Conservation (phyloP, 306 rosid species). For the Delonix regia region DNA sequence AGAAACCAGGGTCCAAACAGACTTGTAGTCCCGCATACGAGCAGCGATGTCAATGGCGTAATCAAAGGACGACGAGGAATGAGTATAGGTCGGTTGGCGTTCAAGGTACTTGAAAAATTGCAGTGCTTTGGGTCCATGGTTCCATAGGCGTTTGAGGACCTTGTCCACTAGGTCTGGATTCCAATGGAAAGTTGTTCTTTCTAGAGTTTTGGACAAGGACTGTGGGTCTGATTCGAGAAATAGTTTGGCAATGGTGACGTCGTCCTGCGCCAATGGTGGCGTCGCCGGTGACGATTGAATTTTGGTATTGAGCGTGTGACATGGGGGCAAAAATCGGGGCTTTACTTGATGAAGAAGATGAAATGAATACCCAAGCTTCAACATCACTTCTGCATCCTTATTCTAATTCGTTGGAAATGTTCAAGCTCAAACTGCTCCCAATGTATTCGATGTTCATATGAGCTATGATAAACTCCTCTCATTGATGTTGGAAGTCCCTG, state of each 20-base stretch:
- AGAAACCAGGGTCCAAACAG: constrained; percentile 66
- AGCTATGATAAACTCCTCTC: too few species aligned
- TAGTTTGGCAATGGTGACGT: constrained; percentile 50
- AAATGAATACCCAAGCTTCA: not conserved
- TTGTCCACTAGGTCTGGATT: constrained; percentile 56
- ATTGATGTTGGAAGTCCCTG: too few species aligned
- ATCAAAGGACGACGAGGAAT: constrained; percentile 67
- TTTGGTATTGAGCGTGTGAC: constrained; percentile 24
- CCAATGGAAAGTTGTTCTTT: constrained; percentile 52
- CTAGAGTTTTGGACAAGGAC: constrained; percentile 53
- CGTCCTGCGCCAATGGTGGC: constrained; percentile 26
- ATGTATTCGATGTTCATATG: too few species aligned
- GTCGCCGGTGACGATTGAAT: not conserved
- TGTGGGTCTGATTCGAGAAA: constrained; percentile 58
- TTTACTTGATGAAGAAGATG: constrained; percentile 1
- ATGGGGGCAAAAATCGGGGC: constrained; percentile 9
- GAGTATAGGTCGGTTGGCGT: constrained; percentile 60
- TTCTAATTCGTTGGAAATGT: too few species aligned
- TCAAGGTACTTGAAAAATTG: constrained; percentile 68
- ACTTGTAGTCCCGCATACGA: constrained; percentile 71
- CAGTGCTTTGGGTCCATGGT: constrained; percentile 84
- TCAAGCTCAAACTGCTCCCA: too few species aligned
- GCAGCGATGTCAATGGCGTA: constrained; percentile 80
- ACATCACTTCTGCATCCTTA: not conserved
- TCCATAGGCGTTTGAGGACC: constrained; percentile 76